Conservation (phyloP, 768 basidiomycete genomes). For the Tephrocybe rancida region DNA sequence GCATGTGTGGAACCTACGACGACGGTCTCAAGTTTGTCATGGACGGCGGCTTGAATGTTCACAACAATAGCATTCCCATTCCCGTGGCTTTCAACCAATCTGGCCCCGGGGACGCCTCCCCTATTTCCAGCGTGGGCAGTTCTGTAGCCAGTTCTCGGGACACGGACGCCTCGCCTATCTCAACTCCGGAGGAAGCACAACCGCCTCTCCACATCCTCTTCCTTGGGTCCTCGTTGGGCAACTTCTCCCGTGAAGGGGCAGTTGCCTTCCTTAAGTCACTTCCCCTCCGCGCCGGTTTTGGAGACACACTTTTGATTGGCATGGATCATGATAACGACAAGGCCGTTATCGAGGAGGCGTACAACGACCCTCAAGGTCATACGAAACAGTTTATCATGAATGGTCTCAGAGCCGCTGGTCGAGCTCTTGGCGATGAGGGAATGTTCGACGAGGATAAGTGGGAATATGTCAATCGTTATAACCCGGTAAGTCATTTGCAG, state of each 20-base stretch:
- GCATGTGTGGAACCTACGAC: slow-evolving; percentile 91
- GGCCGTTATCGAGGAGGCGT: slow-evolving; percentile 77
- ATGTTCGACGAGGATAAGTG: slow-evolving; percentile 71
- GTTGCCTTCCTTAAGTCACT: slow-evolving; percentile 75
- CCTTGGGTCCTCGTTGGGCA: slow-evolving; percentile 90
- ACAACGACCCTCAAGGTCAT: slow-evolving; percentile 78
- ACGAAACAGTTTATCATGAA: slow-evolving; percentile 86
- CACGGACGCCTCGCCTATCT: slow-evolving; percentile 35
- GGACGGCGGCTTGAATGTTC: slow-evolving; percentile 55
- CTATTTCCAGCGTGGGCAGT: slow-evolving; percentile 35
- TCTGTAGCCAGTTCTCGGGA: slow-evolving; percentile 25
- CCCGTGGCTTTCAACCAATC: slow-evolving; percentile 7
- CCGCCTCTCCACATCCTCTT: slow-evolving; percentile 83
- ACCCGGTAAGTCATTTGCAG: slow-evolving; percentile 35
- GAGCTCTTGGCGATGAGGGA: slow-evolving; percentile 64
- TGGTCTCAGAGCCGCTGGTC: slow-evolving; percentile 71
- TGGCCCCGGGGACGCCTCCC: slow-evolving; percentile 34
- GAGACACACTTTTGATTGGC: slow-evolving; percentile 89
- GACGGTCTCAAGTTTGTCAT: slow-evolving; percentile 82
- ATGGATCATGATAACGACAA: slow-evolving; percentile 82
- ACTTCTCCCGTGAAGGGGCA: slow-evolving; percentile 76
- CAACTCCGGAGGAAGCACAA: slow-evolving; percentile 47
- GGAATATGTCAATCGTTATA: slow-evolving; percentile 70
- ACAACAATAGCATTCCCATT: slow-evolving; percentile 8
- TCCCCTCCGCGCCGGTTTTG: slow-evolving; percentile 71